Conservation (phyloP, 805 yeast genomes). For the Metschnikowia lochheadii region DNA sequence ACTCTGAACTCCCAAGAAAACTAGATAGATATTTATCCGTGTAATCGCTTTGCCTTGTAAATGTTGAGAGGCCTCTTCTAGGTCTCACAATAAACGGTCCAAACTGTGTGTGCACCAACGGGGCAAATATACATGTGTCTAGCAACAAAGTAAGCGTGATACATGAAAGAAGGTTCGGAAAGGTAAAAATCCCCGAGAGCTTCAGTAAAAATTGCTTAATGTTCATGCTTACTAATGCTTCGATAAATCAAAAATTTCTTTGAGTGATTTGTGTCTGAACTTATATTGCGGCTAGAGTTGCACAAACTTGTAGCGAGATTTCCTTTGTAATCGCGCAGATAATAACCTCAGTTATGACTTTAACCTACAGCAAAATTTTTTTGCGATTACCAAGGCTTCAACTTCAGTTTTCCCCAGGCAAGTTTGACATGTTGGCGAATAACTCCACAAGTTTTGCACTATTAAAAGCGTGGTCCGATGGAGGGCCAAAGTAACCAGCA, state of each 20-base stretch:
- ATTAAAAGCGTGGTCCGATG: conserved; percentile 50
- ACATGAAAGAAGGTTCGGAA: conserved; percentile 1
- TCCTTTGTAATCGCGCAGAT: not conserved
- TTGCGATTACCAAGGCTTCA: not conserved
- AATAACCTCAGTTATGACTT: not conserved
- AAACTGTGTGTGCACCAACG: not conserved
- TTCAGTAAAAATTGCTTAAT: not conserved
- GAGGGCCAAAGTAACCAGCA: conserved; percentile 48
- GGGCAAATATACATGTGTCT: conserved; percentile 4
- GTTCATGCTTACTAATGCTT: not conserved
- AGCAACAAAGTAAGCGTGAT: conserved; percentile 1
- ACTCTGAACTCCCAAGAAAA: not conserved
- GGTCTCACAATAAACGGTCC: not conserved
- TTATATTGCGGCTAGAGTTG: not conserved
- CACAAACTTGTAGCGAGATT: not conserved
- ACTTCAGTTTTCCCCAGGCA: conserved; percentile 11
- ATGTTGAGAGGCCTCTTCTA: not conserved
- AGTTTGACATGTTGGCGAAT: conserved; percentile 28
- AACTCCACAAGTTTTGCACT: conserved; percentile 47
- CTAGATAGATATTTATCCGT: not conserved
- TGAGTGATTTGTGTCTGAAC: not conserved
- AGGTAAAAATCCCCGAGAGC: not conserved
- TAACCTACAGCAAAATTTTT: not conserved
- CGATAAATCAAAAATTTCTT: not conserved
- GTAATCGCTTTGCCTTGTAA: not conserved